Conservation (phyloP, 345 rosid species). For the Eucalyptus dawsonii region DNA sequence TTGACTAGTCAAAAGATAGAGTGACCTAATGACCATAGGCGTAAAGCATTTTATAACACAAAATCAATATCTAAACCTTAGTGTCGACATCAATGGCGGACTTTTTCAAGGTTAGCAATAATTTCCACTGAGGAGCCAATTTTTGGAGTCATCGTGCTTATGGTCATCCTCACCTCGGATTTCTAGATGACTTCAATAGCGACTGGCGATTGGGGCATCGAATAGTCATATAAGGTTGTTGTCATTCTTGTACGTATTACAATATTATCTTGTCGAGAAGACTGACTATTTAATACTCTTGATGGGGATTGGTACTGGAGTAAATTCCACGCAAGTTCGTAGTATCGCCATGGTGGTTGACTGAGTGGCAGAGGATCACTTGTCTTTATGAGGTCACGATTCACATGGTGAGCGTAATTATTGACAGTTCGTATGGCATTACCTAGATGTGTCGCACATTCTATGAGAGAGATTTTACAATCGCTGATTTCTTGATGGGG, state of each 20-base stretch:
- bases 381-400: not conserved
- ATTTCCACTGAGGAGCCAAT: not conserved
- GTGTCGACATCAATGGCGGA: not conserved
- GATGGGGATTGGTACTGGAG: not conserved
- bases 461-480: not conserved
- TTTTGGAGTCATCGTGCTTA: not conserved
- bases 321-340: not conserved
- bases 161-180: not conserved
- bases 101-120: not conserved
- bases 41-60: not conserved
- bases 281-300: not conserved
- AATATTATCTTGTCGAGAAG: not conserved
- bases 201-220: not conserved
- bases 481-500: fast-evolving
- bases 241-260: not conserved
- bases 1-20: not conserved
- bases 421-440: not conserved
- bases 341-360: not conserved
- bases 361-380: not conserved
- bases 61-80: not conserved
- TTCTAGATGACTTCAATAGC: not conserved
- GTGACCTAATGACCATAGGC: not conserved
- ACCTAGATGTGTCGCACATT: not conserved
- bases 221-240: not conserved
- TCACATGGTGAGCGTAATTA: not conserved